Base-by-base conservation (phyloP, 805 yeast genomes). In the Candida nemodendra region DNA sequence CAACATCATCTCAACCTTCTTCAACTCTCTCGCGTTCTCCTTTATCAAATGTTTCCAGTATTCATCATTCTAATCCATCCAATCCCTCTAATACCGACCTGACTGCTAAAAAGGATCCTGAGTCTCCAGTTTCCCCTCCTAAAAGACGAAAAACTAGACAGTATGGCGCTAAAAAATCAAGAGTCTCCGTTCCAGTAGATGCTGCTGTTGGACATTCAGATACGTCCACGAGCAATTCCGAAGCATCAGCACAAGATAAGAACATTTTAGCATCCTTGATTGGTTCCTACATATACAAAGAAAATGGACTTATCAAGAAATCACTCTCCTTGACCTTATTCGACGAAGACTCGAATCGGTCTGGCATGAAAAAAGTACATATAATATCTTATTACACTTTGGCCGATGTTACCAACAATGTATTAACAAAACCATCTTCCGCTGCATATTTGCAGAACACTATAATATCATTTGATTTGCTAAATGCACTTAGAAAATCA, bases 381-480 rank as follows among this genome's bases (percentile, higher is more conserved):
- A 61, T 90, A 39, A 78, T 90, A 3, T 79, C 90, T 7, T 90
- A 90, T 61, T 90, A 87, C 56, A 67, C 75, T 21, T 81, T 88
- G 0, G 76, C 76, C 15, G 96, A 90, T 57, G 93, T 88, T 4
- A 54, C 76, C 35, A 64, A 67, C 23, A 79, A 81, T 4, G 66
- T 64, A 27, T 64, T 89, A 31, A 51, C 60, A 0, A 65, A 80
- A 18, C 95, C 95, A 0, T 65, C 78, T 4, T 74, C 74, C 27
- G 61, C 73, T 6, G 69, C 74, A 6, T 50, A 56, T 14, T 68
- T 86, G 38, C 71, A 72, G 41, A 71, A 76, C 41, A 45, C 78
- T 0, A 59, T 59, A 13, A 69, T 82, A 5, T 65, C 76, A 3
- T 56, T 60, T 13, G 70, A 68, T 9, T 61, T 83, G 28, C 68